Evolutionary conservation across 257 asterid genomes (phyloP).

Genomic region (Lycium ferocissimum): DNA sequence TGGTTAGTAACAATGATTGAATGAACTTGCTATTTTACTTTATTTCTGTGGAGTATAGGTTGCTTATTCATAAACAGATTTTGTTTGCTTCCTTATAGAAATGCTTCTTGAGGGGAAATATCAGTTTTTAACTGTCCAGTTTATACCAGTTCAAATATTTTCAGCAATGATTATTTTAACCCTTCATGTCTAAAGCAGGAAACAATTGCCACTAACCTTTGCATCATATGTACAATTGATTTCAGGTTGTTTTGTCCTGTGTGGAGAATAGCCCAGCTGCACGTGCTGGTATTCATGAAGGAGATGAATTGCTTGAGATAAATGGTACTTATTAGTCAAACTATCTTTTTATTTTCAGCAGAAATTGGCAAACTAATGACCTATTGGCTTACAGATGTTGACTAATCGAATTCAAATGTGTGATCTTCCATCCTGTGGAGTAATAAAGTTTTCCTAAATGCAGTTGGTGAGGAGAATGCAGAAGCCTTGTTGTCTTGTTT

Average conservation of each 20-base stretch:
- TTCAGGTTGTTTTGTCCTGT: constrained; percentile 92
- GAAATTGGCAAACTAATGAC: background rate
- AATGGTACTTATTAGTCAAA: constrained; percentile 58
- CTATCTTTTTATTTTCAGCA: background rate
- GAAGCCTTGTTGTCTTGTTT: constrained; percentile 1
- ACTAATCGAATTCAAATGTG: background rate
- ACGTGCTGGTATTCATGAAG: constrained; percentile 94
- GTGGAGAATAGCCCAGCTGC: constrained; percentile 92
- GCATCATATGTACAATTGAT: background rate
- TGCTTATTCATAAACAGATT: constrained; percentile 1
- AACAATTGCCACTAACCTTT: background rate
- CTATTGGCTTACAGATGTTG: background rate
- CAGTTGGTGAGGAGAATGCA: background rate
- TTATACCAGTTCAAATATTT: constrained; percentile 5
- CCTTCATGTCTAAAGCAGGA: background rate
- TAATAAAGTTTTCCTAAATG: background rate
- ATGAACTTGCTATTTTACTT: background rate
- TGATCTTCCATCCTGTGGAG: background rate
- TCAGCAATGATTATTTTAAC: background rate
- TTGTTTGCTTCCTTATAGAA: background rate
- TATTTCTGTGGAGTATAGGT: background rate
- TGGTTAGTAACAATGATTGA: constrained; percentile 54
- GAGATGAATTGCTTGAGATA: constrained; percentile 88
- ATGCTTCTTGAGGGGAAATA: background rate
- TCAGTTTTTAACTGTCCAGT: background rate